Base-by-base conservation (phyloP, 2,329 filamentous ascomycete genomes). In the Cordyceps cicadae region DNA sequence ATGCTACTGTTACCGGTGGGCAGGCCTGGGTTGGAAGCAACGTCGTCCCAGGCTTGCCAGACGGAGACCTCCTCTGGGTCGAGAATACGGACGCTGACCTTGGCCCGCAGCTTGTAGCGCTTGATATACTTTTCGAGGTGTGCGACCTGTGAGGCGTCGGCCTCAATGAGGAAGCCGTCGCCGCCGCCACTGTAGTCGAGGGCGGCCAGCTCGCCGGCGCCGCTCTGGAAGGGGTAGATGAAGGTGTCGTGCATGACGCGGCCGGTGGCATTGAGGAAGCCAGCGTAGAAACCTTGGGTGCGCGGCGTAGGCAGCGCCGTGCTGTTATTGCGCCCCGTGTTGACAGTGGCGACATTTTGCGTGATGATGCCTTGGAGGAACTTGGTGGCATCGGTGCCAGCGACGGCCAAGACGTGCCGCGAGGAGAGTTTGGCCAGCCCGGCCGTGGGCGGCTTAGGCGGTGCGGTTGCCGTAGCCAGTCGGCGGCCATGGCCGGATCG, bases 331-430 rank as follows among this genome's bases (percentile, higher is more conserved):
- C 39, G 56, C 63, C 74, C 45, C 9, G 15, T 21, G 37, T 12
- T n/a, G 29, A 64, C 69, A 8, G 76, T 68, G 0, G 81, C 74
- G 9, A 75, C 65, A 49, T 70, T 74, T 64, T 87, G 84, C 1
- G 93, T 96, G 64, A 94, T 83, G 61, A 96, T 84, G 59, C 93
- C 92, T 72, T 97, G 92, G 2, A 99, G 82, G 74, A 92, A 97
- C 66, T 88, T 87, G 52, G 88, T 82, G 37, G 91, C 86, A 68
- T 97, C 93, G 3, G 80, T 80, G 3, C 94, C 94, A 17, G 86
- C 83, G 64, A 97, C 78, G 46, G 87, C 87, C 66, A 99, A 86
- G 50, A 97, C 81, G 57, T 86, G 85, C 54, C 94, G 89, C 65
- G 87, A 87, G n/a, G 83, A 76, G 64, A 97, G 83, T 29, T 73